Conservation (phyloP, 345 rosid genomes). For the Alliaria petiolata region DNA sequence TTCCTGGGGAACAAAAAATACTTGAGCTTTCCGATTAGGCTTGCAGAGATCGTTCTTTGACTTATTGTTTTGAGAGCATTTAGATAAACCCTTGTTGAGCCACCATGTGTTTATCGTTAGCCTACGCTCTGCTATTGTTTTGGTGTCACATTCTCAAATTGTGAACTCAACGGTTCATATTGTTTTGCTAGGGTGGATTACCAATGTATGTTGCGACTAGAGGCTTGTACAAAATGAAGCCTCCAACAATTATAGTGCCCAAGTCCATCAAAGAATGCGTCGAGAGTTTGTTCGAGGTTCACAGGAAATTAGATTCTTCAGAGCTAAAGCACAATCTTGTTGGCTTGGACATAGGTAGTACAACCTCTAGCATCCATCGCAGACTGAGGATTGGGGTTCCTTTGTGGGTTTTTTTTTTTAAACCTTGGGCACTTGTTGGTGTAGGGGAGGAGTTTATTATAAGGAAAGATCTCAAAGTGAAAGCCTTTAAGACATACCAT, state of each 20-base stretch:
- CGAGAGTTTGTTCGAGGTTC: conserved; percentile 74
- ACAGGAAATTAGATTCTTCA: conserved; percentile 72
- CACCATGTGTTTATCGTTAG: neutral
- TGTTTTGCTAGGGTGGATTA: conserved; percentile 71
- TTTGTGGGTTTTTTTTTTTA: neutral
- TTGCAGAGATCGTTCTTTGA: neutral
- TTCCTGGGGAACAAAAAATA: no score
- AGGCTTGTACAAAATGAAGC: conserved; percentile 76
- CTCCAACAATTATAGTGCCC: conserved; percentile 83
- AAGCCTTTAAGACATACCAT: conserved; percentile 92
- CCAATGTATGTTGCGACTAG: conserved; percentile 96
- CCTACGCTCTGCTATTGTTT: neutral
- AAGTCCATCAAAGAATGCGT: conserved; percentile 59
- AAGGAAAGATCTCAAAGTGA: conserved; percentile 80
- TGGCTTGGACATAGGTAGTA: conserved; percentile 80
- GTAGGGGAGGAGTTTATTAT: conserved; percentile 79
- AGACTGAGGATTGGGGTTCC: neutral
- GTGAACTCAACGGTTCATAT: neutral
- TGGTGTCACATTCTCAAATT: neutral
- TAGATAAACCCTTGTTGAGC: neutral
- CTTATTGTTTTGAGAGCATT: neutral
- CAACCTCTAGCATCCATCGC: neutral
- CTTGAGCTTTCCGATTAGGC: neutral
- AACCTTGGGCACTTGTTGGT: conserved; percentile 20
- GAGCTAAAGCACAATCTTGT: conserved; percentile 69